Evolutionary conservation across 2,329 filamentous ascomycete genomes (phyloP), one percentile per base, ranked within the genome.

Genomic region (Ceratocystiopsis minuta): DNA sequence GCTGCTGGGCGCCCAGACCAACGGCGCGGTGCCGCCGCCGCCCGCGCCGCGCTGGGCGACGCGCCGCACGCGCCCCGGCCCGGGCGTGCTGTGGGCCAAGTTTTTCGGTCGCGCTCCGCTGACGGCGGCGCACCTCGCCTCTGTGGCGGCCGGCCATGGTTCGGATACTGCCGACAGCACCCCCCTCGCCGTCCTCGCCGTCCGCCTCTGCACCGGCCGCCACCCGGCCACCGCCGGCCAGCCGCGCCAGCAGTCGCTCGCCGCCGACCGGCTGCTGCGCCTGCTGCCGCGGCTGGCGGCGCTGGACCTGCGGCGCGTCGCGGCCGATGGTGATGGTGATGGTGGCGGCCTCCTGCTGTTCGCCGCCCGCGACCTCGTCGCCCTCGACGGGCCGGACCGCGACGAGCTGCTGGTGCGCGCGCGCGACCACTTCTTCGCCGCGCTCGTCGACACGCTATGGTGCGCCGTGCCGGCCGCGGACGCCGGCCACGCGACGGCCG

Each of bases 381-480:
- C 68, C 44, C 60, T 51, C 42, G 51, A 56, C 20, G 20, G 20
- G 20, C 20, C 20, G 4, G 20, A 4, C 4, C 20, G 20, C 1
- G 70, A 74, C 42, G 45, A 56, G 16, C 57, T 75, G 17, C 67
- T 73, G 63, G 61, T 66, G 36, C 54, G 67, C 7, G 67, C 48
- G 41, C 57, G 72, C 16, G 54, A 69, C n/a, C 66, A 71, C 46
- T 73, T 71, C 45, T 68, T 68, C 49, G 66, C 72, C 55, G 55
- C 58, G 9, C 56, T 72, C 16, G 54, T 72, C 24, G 65, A 61
- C 39, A 57, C 68, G 32, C 61, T 70, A 58, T 56, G 65, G 14
- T 53, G 65, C 5, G 57, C 62, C 0, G 57, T 59, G 49, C 34
- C 28, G 6, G 20, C 31, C n/a, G n/a, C 35, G 1, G 15, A 37